These are phyloP conservation scores for Catharanthus roseus DNA, from an alignment of 257 asterid genomes.

Conservation along the genomic window DNA sequence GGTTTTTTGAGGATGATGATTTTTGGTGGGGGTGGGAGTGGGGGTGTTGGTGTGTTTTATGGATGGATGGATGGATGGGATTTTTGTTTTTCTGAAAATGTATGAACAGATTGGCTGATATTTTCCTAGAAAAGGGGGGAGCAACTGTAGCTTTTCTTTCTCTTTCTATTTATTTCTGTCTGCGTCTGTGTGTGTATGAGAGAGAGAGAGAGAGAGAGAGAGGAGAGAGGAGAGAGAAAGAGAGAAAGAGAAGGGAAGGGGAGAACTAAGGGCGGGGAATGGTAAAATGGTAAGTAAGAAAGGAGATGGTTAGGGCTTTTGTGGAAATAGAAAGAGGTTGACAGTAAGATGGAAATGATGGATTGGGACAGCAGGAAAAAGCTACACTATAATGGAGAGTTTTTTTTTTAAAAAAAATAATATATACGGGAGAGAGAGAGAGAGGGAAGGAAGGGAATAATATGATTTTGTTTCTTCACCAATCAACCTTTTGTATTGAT, in stretches of 20 bases:
- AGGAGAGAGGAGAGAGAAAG: background rate
- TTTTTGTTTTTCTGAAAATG: constrained; percentile 36
- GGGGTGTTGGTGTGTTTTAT: constrained; percentile 35
- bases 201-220: background rate
- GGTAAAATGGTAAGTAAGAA: constrained; percentile 27
- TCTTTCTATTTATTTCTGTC: too few species aligned
- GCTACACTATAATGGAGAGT: too few species aligned
- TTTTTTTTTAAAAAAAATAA: too few species aligned
- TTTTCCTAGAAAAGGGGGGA: constrained; percentile 34
- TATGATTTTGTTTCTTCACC: constrained; percentile 52
- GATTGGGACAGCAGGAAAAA: constrained; percentile 29
- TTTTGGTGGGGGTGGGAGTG: constrained; percentile 31
- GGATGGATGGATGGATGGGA: too few species aligned
- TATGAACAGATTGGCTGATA: constrained; percentile 34
- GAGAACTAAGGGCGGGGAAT: background rate
- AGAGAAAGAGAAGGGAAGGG: background rate
- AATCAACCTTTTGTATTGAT: constrained; percentile 47
- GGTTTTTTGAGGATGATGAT: too few species aligned
- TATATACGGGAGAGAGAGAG: too few species aligned
- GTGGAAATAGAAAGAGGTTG: constrained; percentile 45
- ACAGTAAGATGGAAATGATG: constrained; percentile 30
- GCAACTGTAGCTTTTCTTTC: constrained; percentile 28
- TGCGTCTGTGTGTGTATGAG: background rate
- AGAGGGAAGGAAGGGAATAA: too few species aligned
- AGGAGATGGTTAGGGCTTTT: constrained; percentile 54